Evolutionary conservation across 1,284 basidiomycete genomes (phyloP), one percentile per base, ranked within the genome.

Genomic region (Laetiporus sulphureus): DNA sequence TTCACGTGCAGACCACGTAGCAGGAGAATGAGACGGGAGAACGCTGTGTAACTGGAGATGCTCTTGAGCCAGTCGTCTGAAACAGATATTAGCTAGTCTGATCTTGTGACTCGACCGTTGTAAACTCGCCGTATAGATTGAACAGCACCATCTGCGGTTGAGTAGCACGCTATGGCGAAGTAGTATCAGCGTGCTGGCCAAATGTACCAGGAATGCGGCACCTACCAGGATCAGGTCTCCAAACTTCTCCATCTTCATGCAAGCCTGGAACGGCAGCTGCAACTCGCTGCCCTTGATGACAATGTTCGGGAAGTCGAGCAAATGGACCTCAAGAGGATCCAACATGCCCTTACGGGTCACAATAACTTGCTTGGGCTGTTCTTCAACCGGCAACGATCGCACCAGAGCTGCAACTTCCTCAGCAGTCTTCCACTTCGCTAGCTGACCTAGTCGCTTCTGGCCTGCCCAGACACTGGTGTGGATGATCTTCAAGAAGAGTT

Each of bases 221-320:
- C 73, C 44, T 58, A 83, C 83, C 60, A 97, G 64, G 54, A 97
- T 97, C 46, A 99, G 71, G 63, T 99, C 96, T 68, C 96, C 96
- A 53, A 99, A 98, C 68, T 98, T 97, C 75, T 99, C 96, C 80
- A 99, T 94, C 77, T 99, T 98, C 85, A 99, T 93, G 55, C 92
- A 95, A 13, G 95, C 93, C 69, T 99, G 95, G 91, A 99, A 99
- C 1, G 96, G 96, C 47, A 99, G 69, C 62, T 99, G 96, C 36
- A 99, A 72, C 66, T 99, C 96, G 52, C 90, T 94, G 41, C 96
- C 96, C 71, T 99, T 98, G 75, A 99, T 99, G 64, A 98, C 94
- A 57, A 99, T 97, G 69, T 99, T 99, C 41, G 96, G 96, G 85
- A 99, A 99, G 70, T 98, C 96, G 51, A 94, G 83, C 65, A 98